These are phyloP conservation scores for Penicillium sp. DNA, from an alignment of 2,329 filamentous ascomycete species.

Conservation along the genomic window DNA sequence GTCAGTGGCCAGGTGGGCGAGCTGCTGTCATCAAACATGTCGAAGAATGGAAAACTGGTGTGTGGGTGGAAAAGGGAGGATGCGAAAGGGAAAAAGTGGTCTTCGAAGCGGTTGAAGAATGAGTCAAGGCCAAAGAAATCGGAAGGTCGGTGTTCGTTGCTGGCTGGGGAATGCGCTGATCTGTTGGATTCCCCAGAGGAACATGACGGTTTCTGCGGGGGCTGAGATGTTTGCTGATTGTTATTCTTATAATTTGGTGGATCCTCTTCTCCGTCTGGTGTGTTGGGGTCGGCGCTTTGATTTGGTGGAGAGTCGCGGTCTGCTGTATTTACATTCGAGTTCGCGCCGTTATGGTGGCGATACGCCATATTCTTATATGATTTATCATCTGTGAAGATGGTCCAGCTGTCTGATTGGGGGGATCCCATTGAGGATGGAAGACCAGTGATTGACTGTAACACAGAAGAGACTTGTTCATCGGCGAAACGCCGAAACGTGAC, in stretches of 20 bases:
- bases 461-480: conserved; percentile 57
- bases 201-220: not conserved
- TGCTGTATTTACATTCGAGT: not conserved
- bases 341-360: conserved; percentile 16
- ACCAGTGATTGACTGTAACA: conserved; percentile 55
- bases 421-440: conserved; percentile 39
- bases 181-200: not conserved
- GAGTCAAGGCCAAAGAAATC: conserved; percentile 34
- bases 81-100: conserved; percentile 28
- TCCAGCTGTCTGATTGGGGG: conserved; percentile 35
- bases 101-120: conserved; percentile 36
- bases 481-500: conserved; percentile 62
- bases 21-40: conserved; percentile 36
- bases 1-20: conserved; percentile 40
- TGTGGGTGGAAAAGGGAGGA: conserved; percentile 31
- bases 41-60: conserved; percentile 29
- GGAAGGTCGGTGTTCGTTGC: conserved; percentile 12
- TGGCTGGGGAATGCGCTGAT: not conserved
- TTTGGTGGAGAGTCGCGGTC: conserved; percentile 6
- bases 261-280: not conserved
- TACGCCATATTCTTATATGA: conserved; percentile 23
- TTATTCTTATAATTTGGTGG: not conserved
- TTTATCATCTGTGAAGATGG: conserved; percentile 34
- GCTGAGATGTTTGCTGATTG: not conserved
- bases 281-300: conserved; percentile 5